phyloP scores from a whole-genome alignment of 1,139 yeast species.

The Candida sanyaensis region DNA sequence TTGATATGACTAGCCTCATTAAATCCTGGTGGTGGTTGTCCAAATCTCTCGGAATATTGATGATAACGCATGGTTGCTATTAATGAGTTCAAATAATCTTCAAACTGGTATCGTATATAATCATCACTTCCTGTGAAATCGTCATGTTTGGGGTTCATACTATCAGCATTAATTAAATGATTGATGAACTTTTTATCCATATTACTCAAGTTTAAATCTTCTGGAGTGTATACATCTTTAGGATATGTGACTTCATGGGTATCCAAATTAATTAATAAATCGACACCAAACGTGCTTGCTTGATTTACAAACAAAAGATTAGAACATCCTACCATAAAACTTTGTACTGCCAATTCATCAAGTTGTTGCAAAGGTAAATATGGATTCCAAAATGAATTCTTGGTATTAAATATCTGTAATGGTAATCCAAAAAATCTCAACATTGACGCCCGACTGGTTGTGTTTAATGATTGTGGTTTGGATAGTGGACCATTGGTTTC shows the following conservation, averaged over 20 bases:
- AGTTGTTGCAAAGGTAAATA: slow-evolving; percentile 91
- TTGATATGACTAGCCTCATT: slow-evolving; percentile 29
- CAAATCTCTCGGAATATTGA: slow-evolving; percentile 52
- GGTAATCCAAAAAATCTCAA: slow-evolving; percentile 86
- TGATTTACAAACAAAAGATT: slow-evolving; percentile 77
- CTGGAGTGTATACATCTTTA: slow-evolving; percentile 28
- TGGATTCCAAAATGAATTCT: slow-evolving; percentile 89
- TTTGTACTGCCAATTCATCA: slow-evolving; percentile 63
- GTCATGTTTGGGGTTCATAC: slow-evolving; percentile 11
- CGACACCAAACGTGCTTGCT: slow-evolving; percentile 55
- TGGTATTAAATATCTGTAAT: slow-evolving; percentile 73
- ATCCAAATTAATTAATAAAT: slow-evolving; percentile 41
- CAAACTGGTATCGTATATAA: slow-evolving; percentile 83
- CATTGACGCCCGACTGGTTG: slow-evolving; percentile 78
- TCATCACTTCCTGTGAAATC: slow-evolving; percentile 78
- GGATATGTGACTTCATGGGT: slow-evolving; percentile 46
- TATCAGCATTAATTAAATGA: slow-evolving; percentile 22
- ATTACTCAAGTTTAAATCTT: slow-evolving; percentile 53
- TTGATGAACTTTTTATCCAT: slow-evolving; percentile 79
- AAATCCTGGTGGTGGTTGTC: slow-evolving; percentile 48
- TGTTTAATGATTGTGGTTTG: slow-evolving; percentile 70
- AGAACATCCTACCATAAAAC: slow-evolving; percentile 85
- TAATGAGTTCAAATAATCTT: slow-evolving; percentile 81
- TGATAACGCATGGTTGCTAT: slow-evolving; percentile 72
- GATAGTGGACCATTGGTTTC: slow-evolving; percentile 49